Evolutionary conservation across 371 early-diverging fungal genomes (phyloP).

Genomic region (Mortierella sp.): DNA sequence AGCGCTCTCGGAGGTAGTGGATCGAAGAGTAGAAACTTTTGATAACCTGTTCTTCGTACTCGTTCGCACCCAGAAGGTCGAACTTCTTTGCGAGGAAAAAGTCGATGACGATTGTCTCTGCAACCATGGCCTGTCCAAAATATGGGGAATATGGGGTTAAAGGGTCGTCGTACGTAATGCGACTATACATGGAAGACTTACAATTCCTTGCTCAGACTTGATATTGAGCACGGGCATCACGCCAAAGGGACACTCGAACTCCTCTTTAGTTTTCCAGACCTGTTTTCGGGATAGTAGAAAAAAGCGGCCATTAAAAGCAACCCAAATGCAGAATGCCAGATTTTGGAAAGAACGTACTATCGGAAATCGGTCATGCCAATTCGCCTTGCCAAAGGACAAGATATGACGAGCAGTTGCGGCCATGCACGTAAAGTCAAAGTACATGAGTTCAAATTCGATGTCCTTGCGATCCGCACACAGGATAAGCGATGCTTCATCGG

Average conservation of each 20-base stretch:
- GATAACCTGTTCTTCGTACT: conserved; percentile 20
- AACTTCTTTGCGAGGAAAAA: conserved; percentile 18
- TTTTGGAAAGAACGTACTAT: too few species aligned
- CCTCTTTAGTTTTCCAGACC: not conserved
- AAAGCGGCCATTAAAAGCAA: too few species aligned
- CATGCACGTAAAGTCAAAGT: conserved; percentile 13
- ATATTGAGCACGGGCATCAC: conserved; percentile 14
- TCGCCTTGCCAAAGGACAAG: conserved; percentile 3
- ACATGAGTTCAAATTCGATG: conserved; percentile 2
- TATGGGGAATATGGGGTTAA: not conserved
- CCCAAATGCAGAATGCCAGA: too few species aligned
- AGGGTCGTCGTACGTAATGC: not conserved
- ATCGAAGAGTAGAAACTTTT: conserved; percentile 18
- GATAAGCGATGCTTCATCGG: conserved; percentile 5
- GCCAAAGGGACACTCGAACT: conserved; percentile 10
- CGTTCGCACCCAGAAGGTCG: conserved; percentile 14
- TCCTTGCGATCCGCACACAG: not conserved
- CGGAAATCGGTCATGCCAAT: conserved; percentile 1
- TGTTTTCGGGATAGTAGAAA: too few species aligned
- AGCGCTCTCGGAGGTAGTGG: conserved; percentile 25
- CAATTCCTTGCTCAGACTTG: not conserved
- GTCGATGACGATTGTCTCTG: conserved; percentile 26
- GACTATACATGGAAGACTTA: too few species aligned
- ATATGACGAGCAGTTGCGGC: conserved; percentile 8
- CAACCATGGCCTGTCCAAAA: not conserved